Conservation (phyloP, 352 stramenopile species). For the Pythium myriotylum region DNA sequence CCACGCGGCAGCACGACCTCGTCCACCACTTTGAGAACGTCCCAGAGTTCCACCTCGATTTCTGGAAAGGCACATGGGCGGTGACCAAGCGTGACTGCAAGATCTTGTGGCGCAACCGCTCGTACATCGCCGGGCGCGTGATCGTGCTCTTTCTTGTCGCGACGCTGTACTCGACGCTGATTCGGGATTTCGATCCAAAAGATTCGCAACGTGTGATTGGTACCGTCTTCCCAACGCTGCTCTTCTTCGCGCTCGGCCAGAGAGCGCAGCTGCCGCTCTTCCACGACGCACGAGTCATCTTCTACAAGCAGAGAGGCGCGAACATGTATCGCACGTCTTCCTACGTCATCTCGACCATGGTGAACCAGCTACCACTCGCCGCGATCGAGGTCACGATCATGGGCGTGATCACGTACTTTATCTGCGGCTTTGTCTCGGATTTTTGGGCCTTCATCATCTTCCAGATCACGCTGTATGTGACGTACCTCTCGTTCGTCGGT, state of each 20-base stretch:
- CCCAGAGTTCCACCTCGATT: slow-evolving; percentile 15
- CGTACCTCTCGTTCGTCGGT: slow-evolving; percentile 30
- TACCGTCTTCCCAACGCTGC: slow-evolving; percentile 19
- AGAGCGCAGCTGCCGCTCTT: slow-evolving; percentile 64
- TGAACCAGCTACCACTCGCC: slow-evolving; percentile 41
- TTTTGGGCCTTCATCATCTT: slow-evolving; percentile 53
- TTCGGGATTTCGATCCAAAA: slow-evolving; percentile 27
- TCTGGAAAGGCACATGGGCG: slow-evolving; percentile 10
- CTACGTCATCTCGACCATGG: slow-evolving; percentile 50
- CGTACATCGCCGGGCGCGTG: slow-evolving; percentile 27
- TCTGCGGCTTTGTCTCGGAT: slow-evolving; percentile 53
- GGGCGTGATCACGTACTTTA: slow-evolving; percentile 69
- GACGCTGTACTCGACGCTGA: slow-evolving; percentile 25
- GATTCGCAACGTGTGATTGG: slow-evolving; percentile 45
- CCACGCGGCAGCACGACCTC: slow-evolving; percentile 78
- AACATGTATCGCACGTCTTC: slow-evolving; percentile 67
- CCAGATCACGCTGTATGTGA: slow-evolving; percentile 53
- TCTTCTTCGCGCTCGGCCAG: slow-evolving; percentile 17
- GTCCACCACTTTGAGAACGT: slow-evolving; percentile 22
- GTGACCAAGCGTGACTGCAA: slow-evolving; percentile 41
- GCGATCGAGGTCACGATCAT: slow-evolving; percentile 61
- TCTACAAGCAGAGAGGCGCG: slow-evolving; percentile 69
- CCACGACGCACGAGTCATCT: slow-evolving; percentile 41
- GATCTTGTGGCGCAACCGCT: slow-evolving; percentile 45
- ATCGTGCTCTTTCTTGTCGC: slow-evolving; percentile 35